These are phyloP conservation scores for Aspergillus wentii DNA, from an alignment of 495 filamentous ascomycete species.

Conservation along the genomic window DNA sequence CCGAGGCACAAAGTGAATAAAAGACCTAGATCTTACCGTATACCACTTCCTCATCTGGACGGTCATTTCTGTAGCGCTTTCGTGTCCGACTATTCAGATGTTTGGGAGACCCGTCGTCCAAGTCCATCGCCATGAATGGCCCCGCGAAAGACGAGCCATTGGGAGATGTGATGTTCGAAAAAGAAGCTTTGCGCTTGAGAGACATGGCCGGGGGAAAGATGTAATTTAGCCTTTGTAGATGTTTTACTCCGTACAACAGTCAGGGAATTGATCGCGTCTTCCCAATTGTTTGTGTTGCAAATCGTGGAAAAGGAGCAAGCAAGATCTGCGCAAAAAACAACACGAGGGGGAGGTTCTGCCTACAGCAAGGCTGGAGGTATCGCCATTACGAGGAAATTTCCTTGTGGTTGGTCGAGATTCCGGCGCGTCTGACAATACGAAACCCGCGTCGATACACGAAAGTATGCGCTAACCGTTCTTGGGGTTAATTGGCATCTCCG, in stretches of 20 bases:
- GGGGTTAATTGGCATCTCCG: neutral
- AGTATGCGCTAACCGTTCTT: conserved; percentile 1
- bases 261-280: no score
- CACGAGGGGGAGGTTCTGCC: no score
- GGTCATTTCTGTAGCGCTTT: conserved; percentile 47
- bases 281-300: no score
- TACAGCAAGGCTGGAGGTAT: no score
- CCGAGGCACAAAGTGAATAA: no score
- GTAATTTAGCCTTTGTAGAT: no score
- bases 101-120: conserved; percentile 19
- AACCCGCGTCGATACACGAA: neutral
- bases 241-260: no score
- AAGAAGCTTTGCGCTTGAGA: conserved; percentile 49
- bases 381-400: no score
- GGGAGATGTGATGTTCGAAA: conserved; percentile 26
- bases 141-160: conserved; percentile 22
- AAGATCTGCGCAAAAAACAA: no score
- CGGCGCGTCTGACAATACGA: neutral
- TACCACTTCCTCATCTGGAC: conserved; percentile 41
- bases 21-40: conserved; percentile 46
- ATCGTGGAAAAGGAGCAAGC: no score
- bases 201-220: no score
- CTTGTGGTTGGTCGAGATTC: no score
- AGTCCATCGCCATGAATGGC: conserved; percentile 14
- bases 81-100: conserved; percentile 47